Evolutionary conservation across 2,329 filamentous ascomycete genomes (phyloP).

Genomic region (Lasiodiplodia theobromae): DNA sequence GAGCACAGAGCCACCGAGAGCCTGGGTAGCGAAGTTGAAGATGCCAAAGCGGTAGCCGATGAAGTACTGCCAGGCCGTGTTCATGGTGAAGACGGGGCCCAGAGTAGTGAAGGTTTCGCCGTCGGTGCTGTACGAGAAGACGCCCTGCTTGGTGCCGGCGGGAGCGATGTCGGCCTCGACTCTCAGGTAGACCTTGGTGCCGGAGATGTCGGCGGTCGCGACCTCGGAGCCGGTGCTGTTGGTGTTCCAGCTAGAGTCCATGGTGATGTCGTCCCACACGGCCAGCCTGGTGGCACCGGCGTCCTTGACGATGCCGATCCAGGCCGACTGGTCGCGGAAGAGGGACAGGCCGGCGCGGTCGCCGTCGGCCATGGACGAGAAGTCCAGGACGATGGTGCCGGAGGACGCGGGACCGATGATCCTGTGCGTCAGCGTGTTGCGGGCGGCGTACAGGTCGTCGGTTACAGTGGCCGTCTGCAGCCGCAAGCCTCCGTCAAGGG

Average conservation of each 20-base stretch:
- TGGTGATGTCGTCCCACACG: slow-evolving; percentile 48
- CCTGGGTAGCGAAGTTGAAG: slow-evolving; percentile 48
- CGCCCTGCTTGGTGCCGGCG: slow-evolving; percentile 37
- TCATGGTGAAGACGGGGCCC: slow-evolving; percentile 42
- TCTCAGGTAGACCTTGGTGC: slow-evolving; percentile 42
- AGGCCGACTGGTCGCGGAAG: slow-evolving; percentile 62
- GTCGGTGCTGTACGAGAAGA: slow-evolving; percentile 50
- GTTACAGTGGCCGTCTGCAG: slow-evolving; percentile 62
- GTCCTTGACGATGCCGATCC: slow-evolving; percentile 58
- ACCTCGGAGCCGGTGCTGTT: slow-evolving; percentile 41
- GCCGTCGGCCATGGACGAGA: slow-evolving; percentile 57
- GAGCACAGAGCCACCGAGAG: slow-evolving; percentile 42
- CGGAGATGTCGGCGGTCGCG: slow-evolving; percentile 33
- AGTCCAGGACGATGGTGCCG: slow-evolving; percentile 61
- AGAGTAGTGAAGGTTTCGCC: slow-evolving; percentile 43
- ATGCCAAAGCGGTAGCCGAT: slow-evolving; percentile 49
- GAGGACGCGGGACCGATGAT: slow-evolving; percentile 50
- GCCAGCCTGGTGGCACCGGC: slow-evolving; percentile 46
- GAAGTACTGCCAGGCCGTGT: slow-evolving; percentile 48
- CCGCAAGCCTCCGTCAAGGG: slow-evolving; percentile 50
- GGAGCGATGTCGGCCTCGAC: slow-evolving; percentile 47
- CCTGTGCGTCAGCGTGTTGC: slow-evolving; percentile 53
- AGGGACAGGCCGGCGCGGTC: slow-evolving; percentile 61
- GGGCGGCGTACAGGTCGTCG: slow-evolving; percentile 54
- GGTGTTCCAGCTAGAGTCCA: slow-evolving; percentile 47